A percentile compares a stretch with the other conserved stretches of the same genome.
These are phyloP conservation scores for Scytalidium lignicola DNA, from an alignment of 2,329 filamentous ascomycete species.

Conservation along the genomic window DNA sequence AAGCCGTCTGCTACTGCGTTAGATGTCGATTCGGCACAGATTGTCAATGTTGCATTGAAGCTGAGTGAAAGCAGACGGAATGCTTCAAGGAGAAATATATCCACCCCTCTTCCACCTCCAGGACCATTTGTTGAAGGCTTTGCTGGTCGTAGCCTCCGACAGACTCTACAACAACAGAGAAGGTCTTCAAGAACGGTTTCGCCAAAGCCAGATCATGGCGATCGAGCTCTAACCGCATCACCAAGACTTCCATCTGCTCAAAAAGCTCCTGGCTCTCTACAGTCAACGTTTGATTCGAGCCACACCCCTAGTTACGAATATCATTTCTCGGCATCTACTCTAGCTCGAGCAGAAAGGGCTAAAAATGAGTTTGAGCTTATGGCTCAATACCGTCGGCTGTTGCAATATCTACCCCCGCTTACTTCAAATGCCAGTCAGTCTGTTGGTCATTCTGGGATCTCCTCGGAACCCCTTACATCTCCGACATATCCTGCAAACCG, in stretches of 20 bases:
- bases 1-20: conserved; percentile 30
- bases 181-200: conserved; percentile 56
- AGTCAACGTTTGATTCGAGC: conserved; percentile 39
- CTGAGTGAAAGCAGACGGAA: conserved; percentile 74
- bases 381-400: conserved; percentile 73
- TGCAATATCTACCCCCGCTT: conserved; percentile 75
- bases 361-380: conserved; percentile 82
- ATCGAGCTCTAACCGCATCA: conserved; percentile 21
- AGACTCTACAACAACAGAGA: conserved; percentile 69
- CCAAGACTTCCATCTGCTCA: conserved; percentile 37
- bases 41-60: conserved; percentile 87
- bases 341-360: conserved; percentile 78
- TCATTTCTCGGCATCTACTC: conserved; percentile 72
- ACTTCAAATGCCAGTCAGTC: conserved; percentile 35
- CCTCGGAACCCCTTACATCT: conserved; percentile 30
- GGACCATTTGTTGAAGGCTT: conserved; percentile 39
- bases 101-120: conserved; percentile 41
- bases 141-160: conserved; percentile 54
- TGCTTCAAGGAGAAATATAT: conserved; percentile 52
- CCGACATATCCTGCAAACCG: conserved; percentile 27
- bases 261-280: conserved; percentile 40
- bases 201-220: conserved; percentile 44
- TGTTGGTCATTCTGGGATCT: conserved; percentile 32
- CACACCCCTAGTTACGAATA: conserved; percentile 49
- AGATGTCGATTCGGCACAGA: conserved; percentile 77